Conservation (phyloP, 2,329 filamentous ascomycete genomes). For the Trichoderma sp. region DNA sequence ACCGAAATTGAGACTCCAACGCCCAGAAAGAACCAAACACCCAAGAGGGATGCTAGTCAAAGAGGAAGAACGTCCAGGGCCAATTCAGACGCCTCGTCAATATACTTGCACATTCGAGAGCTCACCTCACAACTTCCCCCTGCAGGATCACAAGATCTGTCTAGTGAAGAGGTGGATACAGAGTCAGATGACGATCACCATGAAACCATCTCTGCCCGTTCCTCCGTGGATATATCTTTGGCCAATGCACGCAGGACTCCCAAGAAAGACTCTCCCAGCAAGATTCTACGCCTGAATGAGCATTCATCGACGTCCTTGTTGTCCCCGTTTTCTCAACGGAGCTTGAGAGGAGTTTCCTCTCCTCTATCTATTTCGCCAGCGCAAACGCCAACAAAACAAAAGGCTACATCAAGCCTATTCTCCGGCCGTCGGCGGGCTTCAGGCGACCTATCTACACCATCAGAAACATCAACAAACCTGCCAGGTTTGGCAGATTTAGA, state of each 20-base stretch:
- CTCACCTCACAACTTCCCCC: constrained; percentile 7
- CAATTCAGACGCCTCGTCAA: neutral
- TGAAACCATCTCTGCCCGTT: neutral
- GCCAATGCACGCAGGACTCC: neutral
- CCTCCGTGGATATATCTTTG: neutral
- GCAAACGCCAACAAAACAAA: constrained; percentile 9
- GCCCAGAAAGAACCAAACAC: constrained; percentile 8
- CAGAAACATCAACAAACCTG: neutral
- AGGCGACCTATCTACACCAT: neutral
- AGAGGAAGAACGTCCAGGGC: neutral
- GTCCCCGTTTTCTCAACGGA: neutral
- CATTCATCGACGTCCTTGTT: neutral
- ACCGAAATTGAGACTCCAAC: neutral
- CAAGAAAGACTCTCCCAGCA: neutral
- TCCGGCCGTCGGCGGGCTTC: neutral
- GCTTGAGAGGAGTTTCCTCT: neutral
- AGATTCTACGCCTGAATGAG: neutral
- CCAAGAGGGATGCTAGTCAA: neutral
- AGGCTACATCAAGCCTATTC: neutral
- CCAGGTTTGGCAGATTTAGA: neutral
- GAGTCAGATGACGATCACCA: neutral
- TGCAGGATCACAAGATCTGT: neutral
- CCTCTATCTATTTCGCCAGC: constrained; percentile 1
- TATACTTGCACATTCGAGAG: constrained; percentile 16
- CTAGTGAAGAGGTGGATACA: constrained; percentile 1